A percentile compares a stretch with the other conserved stretches of the same genome.
Evolutionary conservation across 1,284 basidiomycete species (phyloP).

Genomic region (Tremellales sp.): DNA sequence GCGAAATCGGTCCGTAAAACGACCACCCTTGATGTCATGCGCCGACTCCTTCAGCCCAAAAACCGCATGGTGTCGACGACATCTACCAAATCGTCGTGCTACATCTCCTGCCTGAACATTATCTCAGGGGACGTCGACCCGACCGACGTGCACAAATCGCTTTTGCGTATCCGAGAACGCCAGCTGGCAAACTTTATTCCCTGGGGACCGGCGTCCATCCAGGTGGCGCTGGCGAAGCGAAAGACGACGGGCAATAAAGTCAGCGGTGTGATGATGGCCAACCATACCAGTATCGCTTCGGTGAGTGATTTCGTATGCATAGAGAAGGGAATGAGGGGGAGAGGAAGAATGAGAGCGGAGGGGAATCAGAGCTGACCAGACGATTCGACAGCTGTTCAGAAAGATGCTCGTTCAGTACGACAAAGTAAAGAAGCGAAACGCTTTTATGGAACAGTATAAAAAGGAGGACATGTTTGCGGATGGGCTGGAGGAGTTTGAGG

Average conservation of each 20-base stretch:
- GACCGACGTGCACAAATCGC: slow-evolving; percentile 96
- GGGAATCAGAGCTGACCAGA: neutral
- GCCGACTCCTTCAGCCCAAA: slow-evolving; percentile 92
- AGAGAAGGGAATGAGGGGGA: neutral
- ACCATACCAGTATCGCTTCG: slow-evolving; percentile 95
- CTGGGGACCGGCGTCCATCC: slow-evolving; percentile 98
- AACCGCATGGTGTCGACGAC: slow-evolving; percentile 98
- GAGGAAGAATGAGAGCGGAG: neutral
- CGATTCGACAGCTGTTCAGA: slow-evolving; percentile 71
- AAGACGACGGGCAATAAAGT: slow-evolving; percentile 83
- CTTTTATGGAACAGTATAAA: slow-evolving; percentile 96
- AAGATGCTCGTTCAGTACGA: slow-evolving; percentile 96
- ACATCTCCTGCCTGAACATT: slow-evolving; percentile 97
- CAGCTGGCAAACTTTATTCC: slow-evolving; percentile 98
- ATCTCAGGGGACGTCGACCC: slow-evolving; percentile 98
- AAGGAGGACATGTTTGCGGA: slow-evolving; percentile 92
- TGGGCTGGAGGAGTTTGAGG: slow-evolving; percentile 88
- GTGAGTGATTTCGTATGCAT: slow-evolving; percentile 59
- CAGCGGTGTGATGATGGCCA: slow-evolving; percentile 96
- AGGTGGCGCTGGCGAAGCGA: slow-evolving; percentile 88
- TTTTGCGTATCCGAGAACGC: slow-evolving; percentile 91
- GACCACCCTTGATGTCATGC: slow-evolving; percentile 97
- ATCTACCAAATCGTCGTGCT: slow-evolving; percentile 85
- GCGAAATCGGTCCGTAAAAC: slow-evolving; percentile 86
- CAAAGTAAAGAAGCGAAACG: slow-evolving; percentile 78